Percentiles rank a stretch among this genome's conserved stretches.
These are phyloP conservation scores for Xylaria acuta DNA, from an alignment of 495 filamentous ascomycete species.

Conservation along the genomic window DNA sequence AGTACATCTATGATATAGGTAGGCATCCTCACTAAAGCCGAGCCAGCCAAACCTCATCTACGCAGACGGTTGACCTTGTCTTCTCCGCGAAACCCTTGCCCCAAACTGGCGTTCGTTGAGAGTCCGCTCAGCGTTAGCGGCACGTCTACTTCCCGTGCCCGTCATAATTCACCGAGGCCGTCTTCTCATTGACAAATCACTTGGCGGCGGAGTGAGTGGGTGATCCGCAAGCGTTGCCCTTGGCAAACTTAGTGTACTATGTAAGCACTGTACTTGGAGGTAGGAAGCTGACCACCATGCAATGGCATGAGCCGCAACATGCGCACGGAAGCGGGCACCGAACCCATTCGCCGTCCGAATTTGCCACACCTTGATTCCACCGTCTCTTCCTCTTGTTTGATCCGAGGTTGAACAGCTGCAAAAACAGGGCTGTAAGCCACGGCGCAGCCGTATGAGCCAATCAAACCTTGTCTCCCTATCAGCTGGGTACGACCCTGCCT, in stretches of 20 bases:
- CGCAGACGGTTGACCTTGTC: background rate
- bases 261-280: too few relatives aligned
- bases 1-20: too few relatives aligned
- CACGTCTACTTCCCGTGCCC: conserved; percentile 8
- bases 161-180: background rate
- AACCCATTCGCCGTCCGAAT: background rate
- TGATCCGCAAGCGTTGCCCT: conserved; percentile 1
- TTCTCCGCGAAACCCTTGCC: background rate
- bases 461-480: background rate
- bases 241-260: conserved; percentile 1
- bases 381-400: conserved; percentile 2
- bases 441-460: conserved; percentile 4
- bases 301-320: background rate
- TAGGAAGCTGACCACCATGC: conserved; percentile 5
- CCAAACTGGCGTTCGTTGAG: background rate
- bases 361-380: conserved; percentile 8
- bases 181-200: conserved; percentile 18
- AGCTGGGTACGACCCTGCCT: conserved; percentile 1
- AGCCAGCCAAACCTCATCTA: background rate
- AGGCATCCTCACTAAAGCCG: background rate
- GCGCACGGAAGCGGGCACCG: conserved; percentile 13
- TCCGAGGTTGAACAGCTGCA: conserved; percentile 5
- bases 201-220: background rate
- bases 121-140: background rate
- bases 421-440: conserved; percentile 8